Conservation (phyloP, 257 asterid species). For the Solanum pennellii region DNA sequence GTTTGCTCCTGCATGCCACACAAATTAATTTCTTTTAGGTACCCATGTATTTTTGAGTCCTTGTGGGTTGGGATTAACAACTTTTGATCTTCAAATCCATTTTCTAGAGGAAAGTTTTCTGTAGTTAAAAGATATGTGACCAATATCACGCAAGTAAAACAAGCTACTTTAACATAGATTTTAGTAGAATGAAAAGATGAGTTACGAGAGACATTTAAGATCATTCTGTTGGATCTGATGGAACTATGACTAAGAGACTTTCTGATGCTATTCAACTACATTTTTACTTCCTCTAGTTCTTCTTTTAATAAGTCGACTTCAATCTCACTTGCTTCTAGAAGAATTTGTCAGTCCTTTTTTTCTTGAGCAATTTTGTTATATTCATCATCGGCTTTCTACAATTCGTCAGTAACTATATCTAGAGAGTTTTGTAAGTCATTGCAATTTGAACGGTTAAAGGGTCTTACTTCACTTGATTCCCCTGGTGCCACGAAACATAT, state of each 20-base stretch:
- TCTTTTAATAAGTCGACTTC: background rate
- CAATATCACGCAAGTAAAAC: background rate
- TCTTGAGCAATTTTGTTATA: background rate
- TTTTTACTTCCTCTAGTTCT: background rate
- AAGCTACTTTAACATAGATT: background rate
- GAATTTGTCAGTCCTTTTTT: accelerated
- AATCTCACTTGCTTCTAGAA: background rate
- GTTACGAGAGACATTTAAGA: background rate
- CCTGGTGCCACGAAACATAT: background rate
- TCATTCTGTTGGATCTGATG: background rate
- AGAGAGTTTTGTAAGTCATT: background rate
- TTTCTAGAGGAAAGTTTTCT: too few relatives aligned
- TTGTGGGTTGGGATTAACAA: background rate
- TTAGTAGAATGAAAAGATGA: too few relatives aligned
- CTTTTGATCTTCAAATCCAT: background rate
- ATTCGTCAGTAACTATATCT: background rate
- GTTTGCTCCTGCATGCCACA: background rate
- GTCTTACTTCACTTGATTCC: background rate
- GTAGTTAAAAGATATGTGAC: background rate
- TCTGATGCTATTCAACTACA: background rate
- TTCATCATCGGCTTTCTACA: too few relatives aligned
- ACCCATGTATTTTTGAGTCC: background rate
- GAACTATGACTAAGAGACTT: background rate
- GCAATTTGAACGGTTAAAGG: background rate
- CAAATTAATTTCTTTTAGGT: too few relatives aligned